phyloP scores from a whole-genome alignment of 257 asterid genomes.

The Marsdenia floribunda region DNA sequence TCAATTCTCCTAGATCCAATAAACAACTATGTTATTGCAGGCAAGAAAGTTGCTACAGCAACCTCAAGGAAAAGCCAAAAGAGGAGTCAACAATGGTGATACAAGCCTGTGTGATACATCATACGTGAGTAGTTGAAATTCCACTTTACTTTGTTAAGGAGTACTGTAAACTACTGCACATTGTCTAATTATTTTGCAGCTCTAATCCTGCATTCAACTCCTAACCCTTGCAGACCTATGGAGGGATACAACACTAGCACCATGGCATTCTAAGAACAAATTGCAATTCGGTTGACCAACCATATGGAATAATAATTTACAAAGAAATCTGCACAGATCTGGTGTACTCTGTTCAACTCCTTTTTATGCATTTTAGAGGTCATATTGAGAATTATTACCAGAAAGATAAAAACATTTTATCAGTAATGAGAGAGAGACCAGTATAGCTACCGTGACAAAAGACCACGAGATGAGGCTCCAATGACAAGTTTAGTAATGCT shows the following conservation, averaged over 20 bases:
- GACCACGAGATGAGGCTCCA: constrained; percentile 61
- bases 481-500: constrained; percentile 59
- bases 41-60: not conserved
- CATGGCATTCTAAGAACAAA: not conserved
- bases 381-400: not conserved
- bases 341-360: not conserved
- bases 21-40: not conserved
- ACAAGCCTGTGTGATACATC: no score
- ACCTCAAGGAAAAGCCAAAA: no score
- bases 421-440: not conserved
- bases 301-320: not conserved
- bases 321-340: not conserved
- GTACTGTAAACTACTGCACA: not conserved
- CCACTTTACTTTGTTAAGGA: not conserved
- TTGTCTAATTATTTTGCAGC: not conserved
- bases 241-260: not conserved
- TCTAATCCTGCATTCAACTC: not conserved
- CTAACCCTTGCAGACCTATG: not conserved
- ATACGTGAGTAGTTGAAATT: not conserved
- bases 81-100: no score
- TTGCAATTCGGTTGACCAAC: not conserved
- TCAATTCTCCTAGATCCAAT: constrained; percentile 39
- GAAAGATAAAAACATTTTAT: not conserved
- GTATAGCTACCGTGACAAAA: constrained; percentile 60
- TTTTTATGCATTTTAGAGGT: not conserved